Conservation (phyloP, 345 rosid species). For the Gossypium thurberi region DNA sequence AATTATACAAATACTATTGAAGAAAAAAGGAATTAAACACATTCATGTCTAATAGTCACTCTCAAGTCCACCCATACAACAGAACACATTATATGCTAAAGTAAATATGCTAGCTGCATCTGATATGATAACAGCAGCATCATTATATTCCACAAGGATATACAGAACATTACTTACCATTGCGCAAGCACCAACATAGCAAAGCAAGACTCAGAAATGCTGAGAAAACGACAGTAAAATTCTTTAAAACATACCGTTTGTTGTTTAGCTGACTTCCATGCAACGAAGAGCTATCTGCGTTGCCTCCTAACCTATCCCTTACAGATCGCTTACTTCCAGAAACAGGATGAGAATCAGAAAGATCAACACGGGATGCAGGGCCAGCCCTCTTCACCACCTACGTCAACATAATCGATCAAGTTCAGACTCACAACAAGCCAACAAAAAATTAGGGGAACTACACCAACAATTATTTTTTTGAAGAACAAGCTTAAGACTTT, state of each 20-base stretch:
- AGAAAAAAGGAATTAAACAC: not conserved
- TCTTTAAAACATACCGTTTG: constrained; percentile 47
- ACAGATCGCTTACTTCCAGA: constrained; percentile 71
- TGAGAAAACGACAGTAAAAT: not conserved
- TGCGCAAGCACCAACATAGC: not conserved
- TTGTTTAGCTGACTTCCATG: constrained; percentile 30
- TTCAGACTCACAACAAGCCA: not conserved
- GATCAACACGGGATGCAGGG: constrained; percentile 28
- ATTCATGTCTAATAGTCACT: not conserved
- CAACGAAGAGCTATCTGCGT: constrained; percentile 32
- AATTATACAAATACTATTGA: not conserved
- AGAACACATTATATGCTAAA: not conserved
- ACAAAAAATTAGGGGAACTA: not conserved
- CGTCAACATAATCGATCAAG: constrained; percentile 2
- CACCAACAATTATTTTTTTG: not conserved
- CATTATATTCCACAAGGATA: not conserved
- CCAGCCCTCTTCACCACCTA: constrained; percentile 84
- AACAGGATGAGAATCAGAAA: constrained; percentile 29
- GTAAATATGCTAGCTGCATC: not conserved
- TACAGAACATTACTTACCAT: not conserved
- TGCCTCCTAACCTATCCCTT: constrained; percentile 75
- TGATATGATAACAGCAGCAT: not conserved
- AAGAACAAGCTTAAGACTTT: not conserved
- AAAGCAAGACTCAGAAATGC: constrained; percentile 1
- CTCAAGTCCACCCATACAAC: not conserved